These are phyloP conservation scores for Wickerhamiella sergipiensis DNA, from an alignment of 805 yeast species.

Conservation along the genomic window DNA sequence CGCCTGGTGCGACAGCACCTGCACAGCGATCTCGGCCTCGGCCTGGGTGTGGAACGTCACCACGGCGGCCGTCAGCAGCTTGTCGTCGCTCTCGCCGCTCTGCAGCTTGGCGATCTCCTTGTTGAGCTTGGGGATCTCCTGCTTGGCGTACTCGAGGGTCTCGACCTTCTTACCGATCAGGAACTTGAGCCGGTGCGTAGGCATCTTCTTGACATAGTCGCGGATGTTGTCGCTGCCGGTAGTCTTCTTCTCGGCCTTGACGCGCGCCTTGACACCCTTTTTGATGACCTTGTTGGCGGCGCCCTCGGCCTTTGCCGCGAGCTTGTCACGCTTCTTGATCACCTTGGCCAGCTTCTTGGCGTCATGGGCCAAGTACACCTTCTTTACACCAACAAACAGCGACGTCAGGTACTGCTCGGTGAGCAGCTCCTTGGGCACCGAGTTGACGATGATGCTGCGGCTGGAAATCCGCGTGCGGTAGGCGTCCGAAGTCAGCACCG, in stretches of 20 bases:
- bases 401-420: conserved; percentile 61
- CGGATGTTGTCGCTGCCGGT: conserved; percentile 19
- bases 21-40: conserved; percentile 81
- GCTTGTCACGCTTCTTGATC: conserved; percentile 43
- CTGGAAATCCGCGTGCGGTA: conserved; percentile 63
- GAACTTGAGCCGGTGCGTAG: conserved; percentile 61
- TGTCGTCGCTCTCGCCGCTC: conserved; percentile 34
- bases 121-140: conserved; percentile 56
- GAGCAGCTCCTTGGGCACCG: conserved; percentile 62
- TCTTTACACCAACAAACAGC: conserved; percentile 68
- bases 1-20: conserved; percentile 41
- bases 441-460: conserved; percentile 71
- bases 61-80: conserved; percentile 73
- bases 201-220: conserved; percentile 68
- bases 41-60: conserved; percentile 71
- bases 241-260: conserved; percentile 57
- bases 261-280: conserved; percentile 48
- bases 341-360: conserved; percentile 37
- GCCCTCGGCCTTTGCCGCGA: conserved; percentile 51
- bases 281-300: conserved; percentile 47
- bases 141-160: conserved; percentile 61
- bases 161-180: conserved; percentile 74
- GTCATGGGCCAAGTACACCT: conserved; percentile 69
- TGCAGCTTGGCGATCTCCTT: conserved; percentile 49
- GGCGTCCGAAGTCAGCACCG: conserved; percentile 66